Base-by-base conservation (phyloP, 2,329 filamentous ascomycete genomes). In the Cercospora zeina region DNA sequence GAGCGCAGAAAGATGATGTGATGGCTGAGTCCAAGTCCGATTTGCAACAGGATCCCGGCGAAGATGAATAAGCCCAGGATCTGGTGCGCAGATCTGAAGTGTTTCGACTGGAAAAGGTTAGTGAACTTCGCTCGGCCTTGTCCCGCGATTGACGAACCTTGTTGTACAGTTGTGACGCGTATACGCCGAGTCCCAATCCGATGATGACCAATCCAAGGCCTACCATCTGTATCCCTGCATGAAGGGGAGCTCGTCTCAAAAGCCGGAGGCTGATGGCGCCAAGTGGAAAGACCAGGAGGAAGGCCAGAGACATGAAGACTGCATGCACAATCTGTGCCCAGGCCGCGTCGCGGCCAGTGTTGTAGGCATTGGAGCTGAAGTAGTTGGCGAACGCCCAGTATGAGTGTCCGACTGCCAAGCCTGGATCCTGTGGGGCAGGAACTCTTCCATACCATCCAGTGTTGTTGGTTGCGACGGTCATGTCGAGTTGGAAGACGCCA, bases 11-110 rank as follows among this genome's bases (percentile, higher is more conserved):
- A 78, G 55, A 76, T 65, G 30, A 72, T 62, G 66, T 79, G 77
- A 60, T 79, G 75, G 55, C 73, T 70, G 50, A 76, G 71, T 14
- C 77, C 77, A n/a, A 78, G 70, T 4, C 72, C 67, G 62, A 74
- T 72, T 61, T 79, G 77, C 7, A 74, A 60, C 30, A 75, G 64
- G 8, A 77, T 66, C 0, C 64, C 69, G 47, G 73, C 65, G 27
- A 77, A 67, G 27, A 78, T 64, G 39, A 80, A 51, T 47, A 82
- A 74, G 24, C 80, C 80, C 58, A 81, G 61, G 65, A 82, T 75
- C 64, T 83, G 81, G 69, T 82, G 81, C 3, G 76, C 69, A 8
- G 79, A 75, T 63, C 67, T 74, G 73, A 77, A 81, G 59, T 69
- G 58, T 61, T 77, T 77, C 42, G 77, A 79, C 74, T 80, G 66